Evolutionary conservation across 345 rosid species (phyloP).

Genomic region (Abelmoschus esculentus): DNA sequence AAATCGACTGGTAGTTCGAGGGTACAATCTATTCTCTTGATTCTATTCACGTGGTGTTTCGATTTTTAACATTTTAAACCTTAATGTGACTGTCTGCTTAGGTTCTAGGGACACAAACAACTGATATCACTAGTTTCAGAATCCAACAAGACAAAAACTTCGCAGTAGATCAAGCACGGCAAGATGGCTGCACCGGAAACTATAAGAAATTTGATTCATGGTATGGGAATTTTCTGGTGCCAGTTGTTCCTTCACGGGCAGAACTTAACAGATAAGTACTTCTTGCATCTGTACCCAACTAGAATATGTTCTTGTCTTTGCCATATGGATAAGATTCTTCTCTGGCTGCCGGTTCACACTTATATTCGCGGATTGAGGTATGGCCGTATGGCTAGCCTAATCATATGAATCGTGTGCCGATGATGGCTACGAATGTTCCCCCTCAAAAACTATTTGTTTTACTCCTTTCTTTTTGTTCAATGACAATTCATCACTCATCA

Average conservation of each 20-base stretch:
- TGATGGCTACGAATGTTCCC: too few species aligned
- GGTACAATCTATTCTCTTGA: neutral
- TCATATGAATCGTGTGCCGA: too few species aligned
- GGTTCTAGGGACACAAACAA: constrained; percentile 11
- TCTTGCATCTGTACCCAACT: neutral
- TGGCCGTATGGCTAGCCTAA: too few species aligned
- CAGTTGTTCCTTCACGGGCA: constrained; percentile 40
- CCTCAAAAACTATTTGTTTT: too few species aligned
- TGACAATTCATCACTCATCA: too few species aligned
- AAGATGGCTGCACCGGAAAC: constrained; percentile 42
- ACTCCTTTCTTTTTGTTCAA: too few species aligned
- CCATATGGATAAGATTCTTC: neutral
- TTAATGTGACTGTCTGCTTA: neutral
- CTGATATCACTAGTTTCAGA: constrained; percentile 7
- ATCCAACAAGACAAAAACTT: constrained; percentile 31
- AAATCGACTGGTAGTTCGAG: neutral
- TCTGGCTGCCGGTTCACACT: neutral
- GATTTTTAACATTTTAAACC: neutral
- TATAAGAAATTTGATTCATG: constrained; percentile 41
- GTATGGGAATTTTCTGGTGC: constrained; percentile 49
- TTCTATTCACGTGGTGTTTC: neutral
- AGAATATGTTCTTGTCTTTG: neutral
- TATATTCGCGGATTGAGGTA: too few species aligned
- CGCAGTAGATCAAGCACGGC: constrained; percentile 47
- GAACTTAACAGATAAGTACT: constrained; percentile 23